These are phyloP conservation scores for Trypanosoma conorhini DNA, from an alignment of 208 protist genomes.

Conservation along the genomic window DNA sequence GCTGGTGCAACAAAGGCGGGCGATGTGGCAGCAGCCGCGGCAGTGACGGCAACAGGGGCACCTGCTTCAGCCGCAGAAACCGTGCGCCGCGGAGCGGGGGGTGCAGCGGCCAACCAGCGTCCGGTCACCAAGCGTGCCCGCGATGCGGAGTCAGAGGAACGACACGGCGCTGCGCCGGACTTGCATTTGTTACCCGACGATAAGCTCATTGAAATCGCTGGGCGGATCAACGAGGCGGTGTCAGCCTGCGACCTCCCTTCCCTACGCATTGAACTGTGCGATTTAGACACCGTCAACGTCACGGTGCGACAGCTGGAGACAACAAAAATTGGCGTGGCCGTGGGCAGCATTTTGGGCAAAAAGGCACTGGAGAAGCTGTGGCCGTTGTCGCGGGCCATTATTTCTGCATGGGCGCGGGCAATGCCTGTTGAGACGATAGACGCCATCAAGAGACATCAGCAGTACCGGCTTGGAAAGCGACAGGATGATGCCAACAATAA, in stretches of 20 bases:
- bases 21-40: slow-evolving; percentile 3
- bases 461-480: slow-evolving; percentile 21
- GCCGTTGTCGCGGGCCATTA: slow-evolving; percentile 64
- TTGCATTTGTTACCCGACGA: slow-evolving; percentile 27
- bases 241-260: slow-evolving; percentile 32
- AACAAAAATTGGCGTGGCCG: slow-evolving; percentile 76
- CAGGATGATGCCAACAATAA: slow-evolving; percentile 25
- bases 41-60: slow-evolving; percentile 3
- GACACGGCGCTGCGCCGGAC: neutral
- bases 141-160: slow-evolving; percentile 16
- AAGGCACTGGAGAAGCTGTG: slow-evolving; percentile 49
- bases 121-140: slow-evolving; percentile 31
- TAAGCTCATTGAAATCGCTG: slow-evolving; percentile 45
- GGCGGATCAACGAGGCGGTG: slow-evolving; percentile 45
- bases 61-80: neutral
- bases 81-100: slow-evolving; percentile 5
- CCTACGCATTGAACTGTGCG: slow-evolving; percentile 47
- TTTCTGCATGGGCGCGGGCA: slow-evolving; percentile 71
- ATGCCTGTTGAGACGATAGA: slow-evolving; percentile 61
- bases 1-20: neutral
- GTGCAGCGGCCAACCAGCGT: slow-evolving; percentile 23
- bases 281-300: slow-evolving; percentile 64
- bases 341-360: slow-evolving; percentile 56
- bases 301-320: slow-evolving; percentile 50
- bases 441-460: slow-evolving; percentile 55